phyloP scores from a whole-genome alignment of 345 rosid species.

The Sisymbrium irio region DNA sequence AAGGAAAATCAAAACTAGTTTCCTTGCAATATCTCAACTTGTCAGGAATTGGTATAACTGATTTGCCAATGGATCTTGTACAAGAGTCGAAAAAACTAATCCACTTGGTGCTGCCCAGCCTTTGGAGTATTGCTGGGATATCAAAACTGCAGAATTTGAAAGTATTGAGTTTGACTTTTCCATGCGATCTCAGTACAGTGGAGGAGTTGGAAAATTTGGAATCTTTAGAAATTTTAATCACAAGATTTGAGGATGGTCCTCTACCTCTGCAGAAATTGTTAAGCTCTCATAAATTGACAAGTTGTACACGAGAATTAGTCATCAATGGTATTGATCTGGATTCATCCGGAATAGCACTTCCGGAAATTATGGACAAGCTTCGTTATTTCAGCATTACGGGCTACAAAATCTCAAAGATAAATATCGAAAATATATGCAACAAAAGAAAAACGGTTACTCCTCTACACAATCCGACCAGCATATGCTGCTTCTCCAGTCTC shows the following conservation, averaged over 20 bases:
- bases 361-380: neutral
- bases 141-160: neutral
- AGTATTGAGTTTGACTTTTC: neutral
- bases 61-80: too few relatives aligned
- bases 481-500: conserved; percentile 17
- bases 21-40: conserved; percentile 27
- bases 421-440: too few relatives aligned
- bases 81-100: neutral
- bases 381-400: rapidly evolving
- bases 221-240: neutral
- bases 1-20: neutral
- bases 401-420: neutral
- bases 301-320: neutral
- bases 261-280: neutral
- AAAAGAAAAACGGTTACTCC: neutral
- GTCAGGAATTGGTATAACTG: neutral
- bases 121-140: neutral
- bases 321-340: neutral
- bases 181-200: neutral
- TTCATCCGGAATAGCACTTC: neutral
- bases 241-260: rapidly evolving
- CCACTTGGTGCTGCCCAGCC: neutral
- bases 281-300: neutral
- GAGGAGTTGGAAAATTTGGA: conserved; percentile 2
- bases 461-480: too few relatives aligned